Percentiles rank a stretch among this genome's conserved stretches.
phyloP scores from a whole-genome alignment of 345 rosid genomes.

The Eucalyptus melliodora region DNA sequence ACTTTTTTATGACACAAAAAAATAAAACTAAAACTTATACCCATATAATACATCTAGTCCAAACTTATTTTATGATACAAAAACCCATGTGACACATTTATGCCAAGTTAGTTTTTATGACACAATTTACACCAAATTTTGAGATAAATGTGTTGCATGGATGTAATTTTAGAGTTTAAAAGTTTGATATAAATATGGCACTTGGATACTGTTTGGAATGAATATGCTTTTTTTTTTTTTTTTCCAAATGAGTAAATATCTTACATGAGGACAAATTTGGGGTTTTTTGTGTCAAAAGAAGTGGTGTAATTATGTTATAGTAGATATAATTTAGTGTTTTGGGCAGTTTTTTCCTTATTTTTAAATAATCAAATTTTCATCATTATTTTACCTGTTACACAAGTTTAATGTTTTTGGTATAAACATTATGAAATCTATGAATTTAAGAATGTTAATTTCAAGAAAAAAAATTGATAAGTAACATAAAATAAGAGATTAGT shows the following conservation, averaged over 20 bases:
- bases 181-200: too few relatives aligned
- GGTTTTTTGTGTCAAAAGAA: too few relatives aligned
- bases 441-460: background rate
- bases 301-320: background rate
- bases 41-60: background rate
- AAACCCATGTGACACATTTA: background rate
- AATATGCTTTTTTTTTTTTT: too few relatives aligned
- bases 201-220: rapidly evolving
- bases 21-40: background rate
- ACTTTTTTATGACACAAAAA: background rate
- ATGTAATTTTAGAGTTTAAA: too few relatives aligned
- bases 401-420: background rate
- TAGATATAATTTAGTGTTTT: background rate
- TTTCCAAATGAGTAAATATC: too few relatives aligned
- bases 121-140: background rate
- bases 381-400: background rate
- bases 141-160: background rate
- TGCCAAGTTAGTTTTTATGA: too few relatives aligned
- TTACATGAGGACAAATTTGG: too few relatives aligned
- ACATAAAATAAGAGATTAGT: background rate
- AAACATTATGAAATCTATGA: background rate
- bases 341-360: background rate
- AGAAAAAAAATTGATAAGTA: background rate
- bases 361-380: background rate
- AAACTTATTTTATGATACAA: too few relatives aligned